Base-by-base conservation (phyloP, 352 stramenopile genomes). In the Phytophthora brassicae region DNA sequence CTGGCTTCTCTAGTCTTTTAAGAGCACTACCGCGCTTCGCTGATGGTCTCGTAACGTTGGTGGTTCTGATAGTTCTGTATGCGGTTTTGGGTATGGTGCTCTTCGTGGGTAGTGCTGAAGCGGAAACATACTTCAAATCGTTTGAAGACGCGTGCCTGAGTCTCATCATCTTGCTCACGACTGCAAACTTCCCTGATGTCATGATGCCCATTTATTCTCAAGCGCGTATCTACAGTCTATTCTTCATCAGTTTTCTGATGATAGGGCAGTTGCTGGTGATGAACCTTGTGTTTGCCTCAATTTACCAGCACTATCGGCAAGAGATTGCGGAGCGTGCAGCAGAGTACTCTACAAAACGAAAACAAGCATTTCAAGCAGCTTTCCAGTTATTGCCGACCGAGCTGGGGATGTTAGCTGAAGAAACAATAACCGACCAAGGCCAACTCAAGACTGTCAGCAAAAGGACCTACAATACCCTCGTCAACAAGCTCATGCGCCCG, bases 101-200 rank as follows among this genome's bases (percentile, higher is more conserved):
- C 23, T 92, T 92, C 33, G 70, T 85, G 64, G 80, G 75, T n/a
- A 83, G 69, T 0, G 36, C 64, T 9, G 78, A 89, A 70, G 80
- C 71, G 24, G 55, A 50, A 1, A 48, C 54, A 38, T 86, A 86
- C 44, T 89, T 90, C 35, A 61, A 51, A 17, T 72, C 72, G 14
- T 87, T 90, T 26, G 51, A 63, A 16, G 75, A 86, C 20, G 52
- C 81, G 8, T 77, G 62, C 33, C 71, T 87, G 64, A 86, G 77
- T 31, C 61, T 94, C 46, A 71, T 89, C 26, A 75, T 92, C 23
- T 47, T 92, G 55, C 47, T 91, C 12, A 93, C 86, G 23, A 95
- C 86, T 1, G 82, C 81, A 4, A 95, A 95, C 56, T 92, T 84
- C n/a, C 86, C 86, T 1, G 84, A 95, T 63, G 66, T 95, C 13